Percentiles rank a stretch among this genome's conserved stretches.
These are phyloP conservation scores for Serendipita sp. DNA, from an alignment of 768 basidiomycete genomes.

Conservation along the genomic window DNA sequence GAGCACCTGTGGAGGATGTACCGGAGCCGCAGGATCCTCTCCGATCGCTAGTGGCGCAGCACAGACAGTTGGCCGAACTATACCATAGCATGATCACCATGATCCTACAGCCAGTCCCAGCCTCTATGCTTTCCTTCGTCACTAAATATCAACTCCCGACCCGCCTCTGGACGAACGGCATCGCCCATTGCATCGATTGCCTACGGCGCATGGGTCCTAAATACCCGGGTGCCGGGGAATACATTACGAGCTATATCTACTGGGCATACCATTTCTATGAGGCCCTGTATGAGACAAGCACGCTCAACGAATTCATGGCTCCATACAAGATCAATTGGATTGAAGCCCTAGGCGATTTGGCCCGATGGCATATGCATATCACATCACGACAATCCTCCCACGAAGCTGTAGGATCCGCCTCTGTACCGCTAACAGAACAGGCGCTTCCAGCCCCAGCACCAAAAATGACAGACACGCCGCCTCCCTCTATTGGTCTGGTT, in stretches of 20 bases:
- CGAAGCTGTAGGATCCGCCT: conserved; percentile 31
- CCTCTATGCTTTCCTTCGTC: conserved; percentile 76
- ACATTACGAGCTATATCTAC: conserved; percentile 86
- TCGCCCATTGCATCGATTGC: conserved; percentile 79
- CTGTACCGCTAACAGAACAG: conserved; percentile 13
- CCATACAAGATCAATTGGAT: conserved; percentile 76
- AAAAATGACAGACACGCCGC: conserved; percentile 46
- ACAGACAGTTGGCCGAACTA: conserved; percentile 77
- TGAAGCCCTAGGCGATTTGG: conserved; percentile 91
- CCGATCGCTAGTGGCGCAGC: conserved; percentile 51
- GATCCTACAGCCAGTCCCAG: conserved; percentile 76
- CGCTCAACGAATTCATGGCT: conserved; percentile 40
- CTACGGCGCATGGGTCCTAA: conserved; percentile 70
- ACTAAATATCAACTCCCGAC: conserved; percentile 91
- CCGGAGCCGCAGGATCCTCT: conserved; percentile 62
- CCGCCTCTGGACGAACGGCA: conserved; percentile 81
- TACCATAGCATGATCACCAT: conserved; percentile 80
- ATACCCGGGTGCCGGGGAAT: conserved; percentile 62
- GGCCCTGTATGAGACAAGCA: conserved; percentile 46
- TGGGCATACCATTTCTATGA: conserved; percentile 93
- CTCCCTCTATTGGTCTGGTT: conserved; percentile 67
- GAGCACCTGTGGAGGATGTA: conserved; percentile 16
- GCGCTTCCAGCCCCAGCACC: conserved; percentile 29
- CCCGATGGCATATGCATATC: conserved; percentile 90
- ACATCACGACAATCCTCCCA: conserved; percentile 40